Conservation (phyloP, 1,284 basidiomycete species). For the Tetrapyrgos nigripes region DNA sequence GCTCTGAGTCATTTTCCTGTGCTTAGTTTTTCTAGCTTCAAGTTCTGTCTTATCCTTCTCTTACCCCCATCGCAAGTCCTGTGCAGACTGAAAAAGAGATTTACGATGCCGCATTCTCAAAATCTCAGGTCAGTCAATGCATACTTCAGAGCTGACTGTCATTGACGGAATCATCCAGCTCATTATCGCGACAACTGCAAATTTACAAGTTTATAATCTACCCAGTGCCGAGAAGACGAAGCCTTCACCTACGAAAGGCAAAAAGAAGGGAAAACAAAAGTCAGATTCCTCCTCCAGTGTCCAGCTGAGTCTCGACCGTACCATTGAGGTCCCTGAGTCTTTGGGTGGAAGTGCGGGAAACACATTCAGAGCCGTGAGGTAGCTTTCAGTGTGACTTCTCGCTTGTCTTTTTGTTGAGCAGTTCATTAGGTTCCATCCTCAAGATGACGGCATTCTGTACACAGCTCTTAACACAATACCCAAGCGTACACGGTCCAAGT, state of each 20-base stretch:
- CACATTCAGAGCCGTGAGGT: constrained; percentile 81
- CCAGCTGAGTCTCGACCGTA: constrained; percentile 53
- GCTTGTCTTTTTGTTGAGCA: constrained; percentile 21
- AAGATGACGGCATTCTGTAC: constrained; percentile 62
- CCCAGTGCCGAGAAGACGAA: constrained; percentile 23
- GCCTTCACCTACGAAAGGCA: constrained; percentile 45
- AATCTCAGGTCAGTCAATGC: constrained; percentile 49
- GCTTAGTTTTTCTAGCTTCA: constrained; percentile 61
- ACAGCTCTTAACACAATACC: constrained; percentile 78
- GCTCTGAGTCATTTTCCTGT: constrained; percentile 6
- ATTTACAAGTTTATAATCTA: constrained; percentile 60
- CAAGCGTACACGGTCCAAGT: constrained; percentile 56
- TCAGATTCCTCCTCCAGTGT: constrained; percentile 26
- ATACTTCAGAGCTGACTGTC: not conserved
- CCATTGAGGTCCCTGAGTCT: constrained; percentile 60
- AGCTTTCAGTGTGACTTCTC: constrained; percentile 21
- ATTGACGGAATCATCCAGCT: constrained; percentile 47
- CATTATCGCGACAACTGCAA: constrained; percentile 67
- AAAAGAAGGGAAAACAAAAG: constrained; percentile 49
- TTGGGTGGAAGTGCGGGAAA: constrained; percentile 54
- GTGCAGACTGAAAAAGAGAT: constrained; percentile 71
- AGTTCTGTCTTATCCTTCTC: constrained; percentile 71
- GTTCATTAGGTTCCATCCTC: constrained; percentile 64
- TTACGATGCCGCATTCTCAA: constrained; percentile 76
- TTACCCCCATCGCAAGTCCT: constrained; percentile 53